Percentiles rank a stretch among this genome's conserved stretches.
phyloP scores from a whole-genome alignment of 116 monocot species.

The Zostera marina region DNA sequence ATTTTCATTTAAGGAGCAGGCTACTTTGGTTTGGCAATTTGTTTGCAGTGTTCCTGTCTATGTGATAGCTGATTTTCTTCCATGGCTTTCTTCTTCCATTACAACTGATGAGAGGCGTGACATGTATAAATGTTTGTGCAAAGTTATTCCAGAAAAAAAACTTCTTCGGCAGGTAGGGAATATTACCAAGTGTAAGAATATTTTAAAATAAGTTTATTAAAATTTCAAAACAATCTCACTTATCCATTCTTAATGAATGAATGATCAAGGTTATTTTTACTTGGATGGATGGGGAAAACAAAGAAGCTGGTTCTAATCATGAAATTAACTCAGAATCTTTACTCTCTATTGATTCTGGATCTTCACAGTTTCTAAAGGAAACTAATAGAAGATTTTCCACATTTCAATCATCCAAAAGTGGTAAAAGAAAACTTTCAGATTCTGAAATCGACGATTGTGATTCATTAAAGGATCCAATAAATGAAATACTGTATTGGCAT shows the following conservation, averaged over 20 bases:
- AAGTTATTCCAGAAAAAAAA: conserved; percentile 83
- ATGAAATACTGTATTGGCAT: conserved; percentile 95
- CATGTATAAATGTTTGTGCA: conserved; percentile 64
- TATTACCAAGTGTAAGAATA: not conserved
- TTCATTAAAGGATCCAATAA: conserved; percentile 47
- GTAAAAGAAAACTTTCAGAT: conserved; percentile 48
- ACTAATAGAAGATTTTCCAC: conserved; percentile 15
- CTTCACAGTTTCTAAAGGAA: conserved; percentile 5
- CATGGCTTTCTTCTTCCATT: conserved; percentile 86
- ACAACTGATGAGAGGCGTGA: conserved; percentile 72
- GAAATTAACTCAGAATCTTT: conserved; percentile 7
- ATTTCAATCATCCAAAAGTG: conserved; percentile 19
- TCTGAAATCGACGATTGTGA: conserved; percentile 16
- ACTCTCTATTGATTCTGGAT: conserved; percentile 3
- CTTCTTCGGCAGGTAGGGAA: conserved; percentile 74
- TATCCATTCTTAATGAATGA: conserved; percentile 7
- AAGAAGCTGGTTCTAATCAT: not conserved
- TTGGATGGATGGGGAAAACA: conserved; percentile 70
- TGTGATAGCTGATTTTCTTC: conserved; percentile 85
- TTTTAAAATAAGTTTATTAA: not conserved
- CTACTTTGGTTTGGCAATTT: conserved; percentile 94
- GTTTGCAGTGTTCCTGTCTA: conserved; percentile 94
- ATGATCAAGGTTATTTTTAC: conserved; percentile 74
- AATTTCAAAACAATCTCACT: not conserved
- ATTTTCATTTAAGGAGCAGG: conserved; percentile 96